Conservation (phyloP, 75 land plant species). For the Sequoiadendron giganteum region DNA sequence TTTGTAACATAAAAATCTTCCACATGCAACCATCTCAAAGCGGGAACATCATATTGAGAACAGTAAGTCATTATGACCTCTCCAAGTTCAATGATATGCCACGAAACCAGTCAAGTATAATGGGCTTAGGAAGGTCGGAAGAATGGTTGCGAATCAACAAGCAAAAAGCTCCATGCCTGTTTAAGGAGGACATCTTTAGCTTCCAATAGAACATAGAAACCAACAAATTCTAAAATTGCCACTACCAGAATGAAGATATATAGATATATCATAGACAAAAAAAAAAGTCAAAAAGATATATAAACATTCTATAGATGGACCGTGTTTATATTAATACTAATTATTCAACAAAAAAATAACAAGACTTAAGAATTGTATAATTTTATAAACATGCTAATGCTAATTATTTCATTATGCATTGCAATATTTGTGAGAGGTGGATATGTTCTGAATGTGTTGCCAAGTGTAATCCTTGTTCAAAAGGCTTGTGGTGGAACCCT, state of each 20-base stretch:
- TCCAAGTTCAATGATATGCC: slow-evolving; percentile 56
- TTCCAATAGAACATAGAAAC: neutral
- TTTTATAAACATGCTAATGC: neutral
- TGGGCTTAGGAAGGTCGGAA: slow-evolving; percentile 31
- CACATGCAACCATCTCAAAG: slow-evolving; percentile 1
- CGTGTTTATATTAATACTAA: neutral
- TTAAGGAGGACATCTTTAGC: slow-evolving; percentile 7
- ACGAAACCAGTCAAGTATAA: slow-evolving; percentile 63
- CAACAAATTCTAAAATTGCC: neutral
- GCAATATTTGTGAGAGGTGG: neutral
- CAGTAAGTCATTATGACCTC: slow-evolving; percentile 44
- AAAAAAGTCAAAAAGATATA: too few species aligned
- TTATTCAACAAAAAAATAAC: neutral
- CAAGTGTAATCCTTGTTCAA: neutral
- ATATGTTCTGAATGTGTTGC: neutral
- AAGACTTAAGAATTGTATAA: neutral
- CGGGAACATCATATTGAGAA: neutral
- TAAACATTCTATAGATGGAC: too few species aligned
- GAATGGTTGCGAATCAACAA: slow-evolving; percentile 47
- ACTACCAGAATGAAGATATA: neutral
- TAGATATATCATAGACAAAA: neutral
- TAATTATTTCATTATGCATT: too few species aligned
- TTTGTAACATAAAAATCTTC: neutral
- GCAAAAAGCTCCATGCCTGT: slow-evolving; percentile 79
- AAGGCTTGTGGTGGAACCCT: neutral